phyloP scores from a whole-genome alignment of 73 alveolate species.

The Blepharisma japonicum region DNA sequence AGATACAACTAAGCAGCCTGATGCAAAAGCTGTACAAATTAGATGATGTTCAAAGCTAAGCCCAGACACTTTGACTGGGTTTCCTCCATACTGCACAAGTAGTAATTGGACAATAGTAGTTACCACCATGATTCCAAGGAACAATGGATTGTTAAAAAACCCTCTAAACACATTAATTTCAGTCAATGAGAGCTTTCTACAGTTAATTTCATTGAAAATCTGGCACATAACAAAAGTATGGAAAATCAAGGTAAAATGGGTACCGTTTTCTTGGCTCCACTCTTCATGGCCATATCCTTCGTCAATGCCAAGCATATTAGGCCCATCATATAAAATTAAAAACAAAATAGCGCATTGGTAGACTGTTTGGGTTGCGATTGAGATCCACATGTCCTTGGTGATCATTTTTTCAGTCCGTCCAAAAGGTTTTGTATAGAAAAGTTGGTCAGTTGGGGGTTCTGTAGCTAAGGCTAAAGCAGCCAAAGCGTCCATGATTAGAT shows the following conservation, averaged over 20 bases:
- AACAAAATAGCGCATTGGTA: conserved; percentile 71
- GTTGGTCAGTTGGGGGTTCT: conserved; percentile 87
- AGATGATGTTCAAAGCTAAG: conserved; percentile 62
- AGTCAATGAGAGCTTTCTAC: conserved; percentile 52
- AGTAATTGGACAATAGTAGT: conserved; percentile 76
- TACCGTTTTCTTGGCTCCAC: conserved; percentile 47
- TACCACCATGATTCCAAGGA: conserved; percentile 61
- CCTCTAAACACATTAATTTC: conserved; percentile 38
- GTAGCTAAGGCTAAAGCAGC: conserved; percentile 96
- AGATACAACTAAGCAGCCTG: not conserved
- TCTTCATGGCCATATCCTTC: conserved; percentile 40
- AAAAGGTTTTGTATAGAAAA: conserved; percentile 76
- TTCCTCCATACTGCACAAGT: conserved; percentile 54
- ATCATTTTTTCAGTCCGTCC: conserved; percentile 85
- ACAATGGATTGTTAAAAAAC: conserved; percentile 77
- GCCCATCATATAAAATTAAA: conserved; percentile 60
- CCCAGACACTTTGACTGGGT: conserved; percentile 61
- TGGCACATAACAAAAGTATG: conserved; percentile 63
- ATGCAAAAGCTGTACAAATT: conserved; percentile 70
- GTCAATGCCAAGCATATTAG: conserved; percentile 17
- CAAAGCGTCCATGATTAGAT: conserved; percentile 93
- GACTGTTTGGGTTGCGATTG: conserved; percentile 69
- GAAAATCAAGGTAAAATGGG: conserved; percentile 66
- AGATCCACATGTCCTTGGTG: conserved; percentile 87
- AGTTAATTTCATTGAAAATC: conserved; percentile 65